Conservation (phyloP, 78 protist species). For the Emiliania huxleyi region DNA sequence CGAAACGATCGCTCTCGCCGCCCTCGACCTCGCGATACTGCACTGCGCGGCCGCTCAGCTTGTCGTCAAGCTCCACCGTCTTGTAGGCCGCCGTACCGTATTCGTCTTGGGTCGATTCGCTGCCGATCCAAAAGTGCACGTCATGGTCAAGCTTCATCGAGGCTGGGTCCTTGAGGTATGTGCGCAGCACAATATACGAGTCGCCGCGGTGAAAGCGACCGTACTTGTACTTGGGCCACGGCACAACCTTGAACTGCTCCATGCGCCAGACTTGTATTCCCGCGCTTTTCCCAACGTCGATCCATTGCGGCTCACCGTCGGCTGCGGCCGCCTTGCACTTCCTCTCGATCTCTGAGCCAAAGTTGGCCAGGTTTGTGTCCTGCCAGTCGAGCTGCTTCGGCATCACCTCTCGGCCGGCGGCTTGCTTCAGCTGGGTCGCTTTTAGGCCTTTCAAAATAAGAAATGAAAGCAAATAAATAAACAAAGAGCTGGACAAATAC, state of each 20-base stretch:
- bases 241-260: not conserved
- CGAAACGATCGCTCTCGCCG: conserved; percentile 58
- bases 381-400: not conserved
- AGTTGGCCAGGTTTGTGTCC: not conserved
- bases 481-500: too few species aligned
- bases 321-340: not conserved
- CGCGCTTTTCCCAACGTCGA: not conserved
- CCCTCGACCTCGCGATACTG: conserved; percentile 73
- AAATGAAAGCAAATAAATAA: too few species aligned
- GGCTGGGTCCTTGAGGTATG: not conserved
- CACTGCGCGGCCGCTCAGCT: conserved; percentile 53
- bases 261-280: not conserved
- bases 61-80: conserved; percentile 80
- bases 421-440: too few species aligned
- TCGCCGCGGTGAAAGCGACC: conserved; percentile 56
- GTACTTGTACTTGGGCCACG: not conserved
- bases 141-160: not conserved
- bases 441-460: too few species aligned
- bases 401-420: too few species aligned
- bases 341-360: not conserved
- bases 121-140: conserved; percentile 74
- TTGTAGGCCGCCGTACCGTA: conserved; percentile 81
- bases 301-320: not conserved
- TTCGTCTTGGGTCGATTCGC: conserved; percentile 74
- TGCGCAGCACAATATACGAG: conserved; percentile 55